Evolutionary conservation across 2,329 filamentous ascomycete species (phyloP).

Genomic region (Chaetothyriales sp.): DNA sequence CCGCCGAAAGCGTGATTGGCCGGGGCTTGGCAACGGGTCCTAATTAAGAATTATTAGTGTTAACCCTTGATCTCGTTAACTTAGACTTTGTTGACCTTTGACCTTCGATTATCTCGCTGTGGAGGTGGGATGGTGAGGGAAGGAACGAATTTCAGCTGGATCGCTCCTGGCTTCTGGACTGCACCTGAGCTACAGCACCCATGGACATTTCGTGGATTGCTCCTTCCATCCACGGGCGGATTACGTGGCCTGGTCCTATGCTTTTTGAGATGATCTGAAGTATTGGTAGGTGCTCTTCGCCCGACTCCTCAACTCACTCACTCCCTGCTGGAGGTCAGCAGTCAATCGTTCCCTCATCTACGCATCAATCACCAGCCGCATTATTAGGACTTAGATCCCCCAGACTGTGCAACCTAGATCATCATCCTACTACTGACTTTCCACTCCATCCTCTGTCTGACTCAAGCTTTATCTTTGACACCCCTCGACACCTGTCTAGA

Average conservation of each 20-base stretch:
- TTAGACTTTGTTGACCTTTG: neutral
- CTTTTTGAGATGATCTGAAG: neutral
- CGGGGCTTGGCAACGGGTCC: no score
- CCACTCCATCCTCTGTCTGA: neutral
- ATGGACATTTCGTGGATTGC: neutral
- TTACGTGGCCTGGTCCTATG: neutral
- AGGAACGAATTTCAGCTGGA: neutral
- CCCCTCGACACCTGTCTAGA: neutral
- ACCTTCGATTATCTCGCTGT: neutral
- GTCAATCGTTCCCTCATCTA: neutral
- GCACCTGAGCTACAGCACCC: no score
- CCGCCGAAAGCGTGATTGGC: no score
- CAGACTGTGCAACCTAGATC: neutral
- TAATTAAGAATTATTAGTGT: neutral
- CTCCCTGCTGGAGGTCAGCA: neutral
- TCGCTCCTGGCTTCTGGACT: neutral
- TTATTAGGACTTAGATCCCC: neutral
- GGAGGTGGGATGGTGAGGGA: neutral
- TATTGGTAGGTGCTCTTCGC: neutral
- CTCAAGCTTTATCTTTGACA: neutral
- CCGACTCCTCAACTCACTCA: neutral
- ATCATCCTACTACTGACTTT: neutral
- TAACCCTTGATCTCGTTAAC: neutral
- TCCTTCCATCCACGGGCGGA: neutral
- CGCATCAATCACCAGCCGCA: neutral